Conservation (phyloP, 2,329 filamentous ascomycete genomes). For the Fusarium sp. region DNA sequence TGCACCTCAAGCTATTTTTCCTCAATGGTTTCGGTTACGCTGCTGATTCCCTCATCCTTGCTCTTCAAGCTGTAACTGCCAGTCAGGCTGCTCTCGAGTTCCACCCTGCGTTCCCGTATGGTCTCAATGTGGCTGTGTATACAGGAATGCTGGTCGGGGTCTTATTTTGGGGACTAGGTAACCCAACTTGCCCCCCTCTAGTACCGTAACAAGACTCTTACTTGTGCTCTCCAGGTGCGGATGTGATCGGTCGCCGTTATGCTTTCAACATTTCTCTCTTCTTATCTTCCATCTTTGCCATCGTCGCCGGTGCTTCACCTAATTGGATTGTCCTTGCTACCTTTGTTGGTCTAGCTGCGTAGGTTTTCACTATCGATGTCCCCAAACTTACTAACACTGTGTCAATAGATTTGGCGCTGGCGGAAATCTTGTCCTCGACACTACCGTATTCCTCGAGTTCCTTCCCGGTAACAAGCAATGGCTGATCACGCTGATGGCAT, state of each 20-base stretch:
- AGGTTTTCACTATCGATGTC: accelerated
- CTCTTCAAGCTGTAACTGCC: background rate
- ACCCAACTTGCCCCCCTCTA: no score
- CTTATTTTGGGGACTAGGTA: background rate
- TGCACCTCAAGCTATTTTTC: background rate
- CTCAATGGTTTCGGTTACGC: background rate
- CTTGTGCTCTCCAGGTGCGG: background rate
- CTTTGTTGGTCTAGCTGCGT: background rate
- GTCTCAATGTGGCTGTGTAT: background rate
- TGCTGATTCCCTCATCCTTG: background rate
- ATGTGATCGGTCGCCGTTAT: background rate
- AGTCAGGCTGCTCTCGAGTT: background rate
- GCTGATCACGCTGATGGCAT: background rate
- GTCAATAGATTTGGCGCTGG: background rate
- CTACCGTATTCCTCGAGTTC: background rate
- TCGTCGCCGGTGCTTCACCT: background rate
- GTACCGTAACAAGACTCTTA: background rate
- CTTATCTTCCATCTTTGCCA: background rate
- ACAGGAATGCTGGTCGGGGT: background rate
- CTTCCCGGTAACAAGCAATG: background rate
- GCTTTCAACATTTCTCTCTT: background rate
- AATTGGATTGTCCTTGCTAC: background rate
- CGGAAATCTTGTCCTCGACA: background rate
- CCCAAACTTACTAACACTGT: background rate
- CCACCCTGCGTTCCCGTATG: background rate